These are phyloP conservation scores for Schizophyllum commune DNA, from an alignment of 1,284 basidiomycete species.

Conservation along the genomic window DNA sequence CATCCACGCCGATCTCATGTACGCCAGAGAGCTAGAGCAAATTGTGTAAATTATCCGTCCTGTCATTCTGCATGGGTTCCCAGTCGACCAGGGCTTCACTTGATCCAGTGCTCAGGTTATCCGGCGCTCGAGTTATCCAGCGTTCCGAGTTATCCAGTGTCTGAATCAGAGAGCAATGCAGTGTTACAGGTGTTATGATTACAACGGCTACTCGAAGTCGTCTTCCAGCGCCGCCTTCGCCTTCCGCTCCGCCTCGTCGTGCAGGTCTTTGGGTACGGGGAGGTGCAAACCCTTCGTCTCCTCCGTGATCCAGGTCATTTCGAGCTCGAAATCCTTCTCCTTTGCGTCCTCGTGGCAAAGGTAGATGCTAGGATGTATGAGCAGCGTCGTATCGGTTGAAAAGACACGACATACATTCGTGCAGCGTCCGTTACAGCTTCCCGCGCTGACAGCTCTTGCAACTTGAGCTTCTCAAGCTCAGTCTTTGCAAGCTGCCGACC, in stretches of 20 bases:
- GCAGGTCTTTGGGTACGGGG: constrained; percentile 79
- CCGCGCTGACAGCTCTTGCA: constrained; percentile 68
- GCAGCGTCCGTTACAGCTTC: constrained; percentile 94
- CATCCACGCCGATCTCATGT: constrained; percentile 66
- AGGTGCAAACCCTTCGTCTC: constrained; percentile 80
- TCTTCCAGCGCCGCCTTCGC: constrained; percentile 85
- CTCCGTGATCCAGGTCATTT: constrained; percentile 93
- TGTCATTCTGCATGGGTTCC: background rate
- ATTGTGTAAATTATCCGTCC: constrained; percentile 56
- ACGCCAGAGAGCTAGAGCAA: constrained; percentile 82
- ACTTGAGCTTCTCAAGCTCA: constrained; percentile 92
- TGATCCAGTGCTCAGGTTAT: background rate
- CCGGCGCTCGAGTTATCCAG: too few relatives aligned
- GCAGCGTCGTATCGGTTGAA: background rate
- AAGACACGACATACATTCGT: constrained; percentile 65
- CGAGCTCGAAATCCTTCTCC: constrained; percentile 97
- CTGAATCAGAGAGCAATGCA: background rate
- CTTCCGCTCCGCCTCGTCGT: constrained; percentile 81
- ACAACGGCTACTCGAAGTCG: constrained; percentile 61
- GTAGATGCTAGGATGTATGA: constrained; percentile 66
- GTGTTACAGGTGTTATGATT: background rate
- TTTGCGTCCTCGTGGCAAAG: constrained; percentile 96
- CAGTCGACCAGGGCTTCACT: background rate
- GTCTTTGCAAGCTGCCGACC: constrained; percentile 97
- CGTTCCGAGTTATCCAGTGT: background rate